A percentile compares a stretch with the other conserved stretches of the same genome.
Evolutionary conservation across 805 yeast genomes (phyloP).

Genomic region (Scheffersomyces ergatensis): DNA sequence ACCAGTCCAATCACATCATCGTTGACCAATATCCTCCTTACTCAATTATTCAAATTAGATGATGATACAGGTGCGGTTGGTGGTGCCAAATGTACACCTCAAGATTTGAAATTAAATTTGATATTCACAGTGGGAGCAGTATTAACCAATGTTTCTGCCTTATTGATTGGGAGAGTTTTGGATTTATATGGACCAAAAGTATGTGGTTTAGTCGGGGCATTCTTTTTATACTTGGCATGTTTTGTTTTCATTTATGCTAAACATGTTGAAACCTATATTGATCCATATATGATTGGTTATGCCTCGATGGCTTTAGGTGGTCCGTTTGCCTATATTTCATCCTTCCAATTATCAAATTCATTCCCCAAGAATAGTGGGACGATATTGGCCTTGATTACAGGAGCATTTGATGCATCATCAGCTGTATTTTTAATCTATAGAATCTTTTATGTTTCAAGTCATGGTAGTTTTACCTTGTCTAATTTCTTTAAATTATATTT

Average conservation of each 20-base stretch:
- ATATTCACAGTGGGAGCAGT: constrained; percentile 61
- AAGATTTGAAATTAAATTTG: constrained; percentile 55
- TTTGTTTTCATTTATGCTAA: constrained; percentile 44
- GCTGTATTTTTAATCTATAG: constrained; percentile 52
- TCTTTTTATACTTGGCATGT: constrained; percentile 45
- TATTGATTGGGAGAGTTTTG: constrained; percentile 47
- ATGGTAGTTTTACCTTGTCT: constrained; percentile 35
- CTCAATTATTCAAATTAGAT: neutral
- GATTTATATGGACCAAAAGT: constrained; percentile 52
- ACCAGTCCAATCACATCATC: neutral
- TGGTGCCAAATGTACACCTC: constrained; percentile 46
- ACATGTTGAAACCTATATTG: constrained; percentile 24
- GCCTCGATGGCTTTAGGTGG: constrained; percentile 57
- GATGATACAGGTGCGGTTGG: constrained; percentile 9
- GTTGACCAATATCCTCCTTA: neutral
- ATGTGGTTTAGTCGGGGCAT: constrained; percentile 53
- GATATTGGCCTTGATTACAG: constrained; percentile 52
- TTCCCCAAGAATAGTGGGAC: constrained; percentile 54
- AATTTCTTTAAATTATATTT: constrained; percentile 48
- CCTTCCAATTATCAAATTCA: constrained; percentile 56
- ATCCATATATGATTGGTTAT: constrained; percentile 53
- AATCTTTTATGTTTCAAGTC: constrained; percentile 30
- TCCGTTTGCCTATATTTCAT: constrained; percentile 54
- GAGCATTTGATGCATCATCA: constrained; percentile 59
- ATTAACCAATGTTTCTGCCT: constrained; percentile 52